phyloP scores from a whole-genome alignment of 805 yeast genomes.

The Saturnispora sanitii region DNA sequence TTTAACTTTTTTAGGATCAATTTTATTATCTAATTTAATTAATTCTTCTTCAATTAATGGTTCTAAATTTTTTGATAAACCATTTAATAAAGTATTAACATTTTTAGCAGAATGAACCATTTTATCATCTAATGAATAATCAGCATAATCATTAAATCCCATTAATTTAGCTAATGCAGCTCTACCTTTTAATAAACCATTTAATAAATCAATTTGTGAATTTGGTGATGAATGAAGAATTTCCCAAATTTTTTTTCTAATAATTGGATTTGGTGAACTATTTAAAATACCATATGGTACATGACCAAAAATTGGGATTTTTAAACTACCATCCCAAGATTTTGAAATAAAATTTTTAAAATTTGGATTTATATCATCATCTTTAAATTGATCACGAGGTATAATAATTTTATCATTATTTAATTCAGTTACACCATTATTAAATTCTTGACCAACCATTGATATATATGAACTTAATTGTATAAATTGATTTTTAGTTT shows the following conservation, averaged over 20 bases:
- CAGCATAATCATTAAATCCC: conserved; percentile 61
- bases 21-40: conserved; percentile 30
- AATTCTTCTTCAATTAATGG: conserved; percentile 55
- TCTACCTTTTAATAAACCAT: conserved; percentile 51
- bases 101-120: conserved; percentile 79
- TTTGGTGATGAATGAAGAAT: conserved; percentile 57
- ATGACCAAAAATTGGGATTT: conserved; percentile 52
- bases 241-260: conserved; percentile 66
- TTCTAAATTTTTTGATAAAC: conserved; percentile 42
- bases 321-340: conserved; percentile 31
- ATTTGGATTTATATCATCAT: conserved; percentile 20
- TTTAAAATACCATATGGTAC: conserved; percentile 57
- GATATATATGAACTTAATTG: conserved; percentile 73
- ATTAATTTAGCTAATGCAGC: conserved; percentile 63
- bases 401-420: conserved; percentile 22
- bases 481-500: conserved; percentile 60
- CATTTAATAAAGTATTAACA: conserved; percentile 58
- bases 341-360: conserved; percentile 17
- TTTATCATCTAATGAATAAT: conserved; percentile 78
- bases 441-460: conserved; percentile 68
- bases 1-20: conserved; percentile 34
- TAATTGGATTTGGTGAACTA: conserved; percentile 41
- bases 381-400: conserved; percentile 21
- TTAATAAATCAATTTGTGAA: conserved; percentile 51
- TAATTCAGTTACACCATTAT: conserved; percentile 34